Conservation (phyloP, 768 basidiomycete species). For the Rhizopogon sp. region DNA sequence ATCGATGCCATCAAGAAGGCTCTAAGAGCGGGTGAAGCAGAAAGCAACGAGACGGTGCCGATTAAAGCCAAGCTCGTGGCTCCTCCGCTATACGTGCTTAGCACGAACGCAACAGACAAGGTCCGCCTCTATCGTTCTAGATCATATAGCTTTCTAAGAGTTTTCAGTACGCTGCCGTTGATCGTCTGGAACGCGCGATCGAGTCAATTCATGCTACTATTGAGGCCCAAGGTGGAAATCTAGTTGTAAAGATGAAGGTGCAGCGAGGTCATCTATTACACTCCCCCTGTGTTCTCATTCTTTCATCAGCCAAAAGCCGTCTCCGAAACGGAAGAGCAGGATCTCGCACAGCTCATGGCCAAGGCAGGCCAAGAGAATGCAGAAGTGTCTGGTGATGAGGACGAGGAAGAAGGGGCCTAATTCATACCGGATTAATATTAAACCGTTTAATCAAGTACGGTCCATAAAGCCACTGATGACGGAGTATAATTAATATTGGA, state of each 20-base stretch:
- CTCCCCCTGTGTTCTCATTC: neutral
- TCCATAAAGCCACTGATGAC: neutral
- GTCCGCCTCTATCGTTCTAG: slow-evolving; percentile 25
- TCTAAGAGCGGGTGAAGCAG: slow-evolving; percentile 80
- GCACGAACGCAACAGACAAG: slow-evolving; percentile 97
- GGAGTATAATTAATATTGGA: no score
- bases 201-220: slow-evolving; percentile 85
- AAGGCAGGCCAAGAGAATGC: slow-evolving; percentile 92
- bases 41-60: slow-evolving; percentile 85
- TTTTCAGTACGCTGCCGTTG: slow-evolving; percentile 76
- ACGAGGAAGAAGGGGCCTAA: slow-evolving; percentile 56
- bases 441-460: neutral
- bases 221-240: slow-evolving; percentile 75
- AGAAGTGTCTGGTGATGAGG: slow-evolving; percentile 93
- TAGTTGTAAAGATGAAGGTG: slow-evolving; percentile 97
- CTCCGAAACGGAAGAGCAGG: slow-evolving; percentile 95
- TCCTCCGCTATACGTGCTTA: slow-evolving; percentile 92
- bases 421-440: neutral
- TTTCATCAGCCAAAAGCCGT: slow-evolving; percentile 85
- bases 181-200: slow-evolving; percentile 89
- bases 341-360: slow-evolving; percentile 95
- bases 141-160: neutral
- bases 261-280: neutral
- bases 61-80: slow-evolving; percentile 98
- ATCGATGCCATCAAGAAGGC: slow-evolving; percentile 97